Base-by-base conservation (phyloP, 495 filamentous ascomycete genomes). In the Penicillium soppii region DNA sequence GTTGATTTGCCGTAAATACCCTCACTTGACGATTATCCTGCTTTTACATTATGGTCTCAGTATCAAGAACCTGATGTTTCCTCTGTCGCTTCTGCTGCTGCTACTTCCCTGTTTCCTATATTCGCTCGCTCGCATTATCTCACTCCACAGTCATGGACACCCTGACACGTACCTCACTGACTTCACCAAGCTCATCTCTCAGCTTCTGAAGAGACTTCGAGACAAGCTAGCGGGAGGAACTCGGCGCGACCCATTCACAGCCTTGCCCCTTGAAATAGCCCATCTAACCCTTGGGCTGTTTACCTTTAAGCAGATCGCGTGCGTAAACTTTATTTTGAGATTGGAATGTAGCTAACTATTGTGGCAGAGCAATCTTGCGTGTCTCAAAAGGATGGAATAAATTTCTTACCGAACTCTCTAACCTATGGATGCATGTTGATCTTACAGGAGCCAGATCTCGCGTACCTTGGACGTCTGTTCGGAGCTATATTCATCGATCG, bases 351-450 rank as follows among this genome's bases (percentile, higher is more conserved):
- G 23, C 56, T 56, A 20, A 59, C 32, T 0, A 1, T 16, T 9
- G 1, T 16, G 7, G 20, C 6, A 80, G 79, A 10, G 68, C 62
- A 26, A 72, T 77, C 30, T 61, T 79, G 7, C 72, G 78, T 0
- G 81, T 86, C 6, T 81, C 73, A 7, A 79, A 75, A 61, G 47
- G 58, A 43, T 86, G 82, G 82, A 59, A 69, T 13, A 50, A 54
- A 4, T 74, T 80, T 30, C 58, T 84, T 4, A 63, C 61, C 29
- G 72, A 70, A 1, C 57, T 69, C 33, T 65, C 71, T 0, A 50
- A 61, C 7, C 59, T 82, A 0, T 86, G 81, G 81, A 71, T 62
- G 48, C 50, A 74, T 32, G 58, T 86, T 7, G 79, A 84, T 49
- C 65, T 85, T 20, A 71, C 68, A 4, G 56, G 57, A 1, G 75